These are phyloP conservation scores for Saccharomyces hybrid DNA, from an alignment of 1,139 yeast genomes.

Conservation along the genomic window DNA sequence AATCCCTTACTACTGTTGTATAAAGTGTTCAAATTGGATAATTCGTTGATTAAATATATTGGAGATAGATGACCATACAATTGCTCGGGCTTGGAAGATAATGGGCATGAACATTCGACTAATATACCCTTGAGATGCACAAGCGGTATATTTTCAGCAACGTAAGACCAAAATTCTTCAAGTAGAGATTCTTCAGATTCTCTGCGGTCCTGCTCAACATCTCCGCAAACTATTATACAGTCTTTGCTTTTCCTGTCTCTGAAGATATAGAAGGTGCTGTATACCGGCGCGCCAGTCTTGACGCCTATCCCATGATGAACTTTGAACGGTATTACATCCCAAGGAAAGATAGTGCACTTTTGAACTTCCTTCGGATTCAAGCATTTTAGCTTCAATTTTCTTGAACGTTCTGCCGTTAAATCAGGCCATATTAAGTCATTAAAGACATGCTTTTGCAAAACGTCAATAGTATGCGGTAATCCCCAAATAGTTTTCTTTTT, in stretches of 20 bases:
- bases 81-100: constrained; percentile 37
- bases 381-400: not conserved
- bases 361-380: not conserved
- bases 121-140: constrained; percentile 45
- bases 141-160: constrained; percentile 41
- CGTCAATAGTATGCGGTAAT: constrained; percentile 42
- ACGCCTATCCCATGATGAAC: constrained; percentile 20
- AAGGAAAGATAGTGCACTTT: constrained; percentile 10
- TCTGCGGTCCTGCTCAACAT: constrained; percentile 9
- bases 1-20: constrained; percentile 11
- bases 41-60: constrained; percentile 48
- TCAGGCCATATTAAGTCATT: constrained; percentile 82
- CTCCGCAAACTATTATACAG: constrained; percentile 58
- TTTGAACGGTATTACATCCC: constrained; percentile 18
- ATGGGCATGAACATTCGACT: constrained; percentile 63
- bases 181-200: constrained; percentile 34
- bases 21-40: constrained; percentile 35
- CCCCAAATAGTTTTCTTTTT: constrained; percentile 46
- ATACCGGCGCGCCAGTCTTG: constrained; percentile 14
- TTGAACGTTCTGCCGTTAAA: constrained; percentile 12
- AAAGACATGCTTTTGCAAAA: constrained; percentile 51
- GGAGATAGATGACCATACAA: constrained; percentile 82
- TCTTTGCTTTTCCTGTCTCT: constrained; percentile 31
- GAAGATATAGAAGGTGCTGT: constrained; percentile 48
- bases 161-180: constrained; percentile 45